Percentiles rank a stretch among this genome's conserved stretches.
These are phyloP conservation scores for Forsythia viridissima DNA, from an alignment of 257 asterid genomes.

Conservation along the genomic window DNA sequence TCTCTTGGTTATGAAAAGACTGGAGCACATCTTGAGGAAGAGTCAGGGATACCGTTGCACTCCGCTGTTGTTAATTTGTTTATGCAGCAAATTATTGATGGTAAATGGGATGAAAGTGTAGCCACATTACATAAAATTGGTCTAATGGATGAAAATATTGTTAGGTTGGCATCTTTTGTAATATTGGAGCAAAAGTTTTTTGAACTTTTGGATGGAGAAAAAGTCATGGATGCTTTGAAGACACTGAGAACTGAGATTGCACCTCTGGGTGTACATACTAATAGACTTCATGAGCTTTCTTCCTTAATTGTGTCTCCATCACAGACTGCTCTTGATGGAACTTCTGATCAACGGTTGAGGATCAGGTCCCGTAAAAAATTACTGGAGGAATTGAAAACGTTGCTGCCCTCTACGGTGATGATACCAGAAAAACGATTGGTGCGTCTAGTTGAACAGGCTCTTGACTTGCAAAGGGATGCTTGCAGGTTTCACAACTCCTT, in stretches of 20 bases:
- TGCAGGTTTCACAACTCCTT: conserved; percentile 76
- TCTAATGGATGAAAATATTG: conserved; percentile 46
- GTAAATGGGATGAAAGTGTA: conserved; percentile 84
- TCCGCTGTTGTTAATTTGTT: conserved; percentile 55
- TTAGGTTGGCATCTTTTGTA: conserved; percentile 63
- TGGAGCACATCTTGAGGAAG: conserved; percentile 71
- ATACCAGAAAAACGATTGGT: conserved; percentile 70
- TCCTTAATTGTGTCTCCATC: conserved; percentile 54
- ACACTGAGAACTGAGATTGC: conserved; percentile 73
- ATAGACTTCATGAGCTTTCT: conserved; percentile 66
- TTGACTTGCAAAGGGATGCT: conserved; percentile 64
- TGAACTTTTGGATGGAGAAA: conserved; percentile 61
- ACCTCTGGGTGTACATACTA: conserved; percentile 49
- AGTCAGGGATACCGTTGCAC: conserved; percentile 71
- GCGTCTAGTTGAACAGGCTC: conserved; percentile 85
- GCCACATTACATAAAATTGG: conserved; percentile 51
- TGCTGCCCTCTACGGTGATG: conserved; percentile 77
- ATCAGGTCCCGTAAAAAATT: conserved; percentile 49
- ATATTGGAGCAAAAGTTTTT: conserved; percentile 81
- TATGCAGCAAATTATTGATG: conserved; percentile 69
- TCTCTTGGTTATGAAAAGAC: conserved; percentile 78
- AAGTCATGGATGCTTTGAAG: conserved; percentile 70
- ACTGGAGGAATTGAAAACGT: conserved; percentile 63
- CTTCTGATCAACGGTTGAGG: conserved; percentile 39
- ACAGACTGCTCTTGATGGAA: conserved; percentile 34